Conservation (phyloP, 2,329 filamentous ascomycete genomes). For the Lojkania enalia region DNA sequence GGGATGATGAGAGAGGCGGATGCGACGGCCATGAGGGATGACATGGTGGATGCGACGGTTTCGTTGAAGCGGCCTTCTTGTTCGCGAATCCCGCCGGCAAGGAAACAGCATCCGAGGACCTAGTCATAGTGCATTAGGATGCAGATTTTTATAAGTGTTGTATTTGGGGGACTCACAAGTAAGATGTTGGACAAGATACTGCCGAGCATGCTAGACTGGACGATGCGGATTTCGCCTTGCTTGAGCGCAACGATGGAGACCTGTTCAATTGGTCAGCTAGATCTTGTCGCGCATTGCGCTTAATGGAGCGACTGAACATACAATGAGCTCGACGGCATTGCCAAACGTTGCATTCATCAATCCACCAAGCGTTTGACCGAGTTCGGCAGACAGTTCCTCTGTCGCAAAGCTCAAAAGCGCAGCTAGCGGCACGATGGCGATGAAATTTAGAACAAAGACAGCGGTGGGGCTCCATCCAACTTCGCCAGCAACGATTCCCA, state of each 20-base stretch:
- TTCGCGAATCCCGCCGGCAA: constrained; percentile 52
- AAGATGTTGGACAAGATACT: constrained; percentile 94
- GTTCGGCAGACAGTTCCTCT: constrained; percentile 71
- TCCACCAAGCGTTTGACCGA: constrained; percentile 75
- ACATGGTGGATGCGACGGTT: constrained; percentile 78
- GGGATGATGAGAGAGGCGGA: constrained; percentile 58
- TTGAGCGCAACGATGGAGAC: constrained; percentile 89
- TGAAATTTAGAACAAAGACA: constrained; percentile 77
- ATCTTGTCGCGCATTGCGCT: constrained; percentile 5
- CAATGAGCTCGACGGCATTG: constrained; percentile 79
- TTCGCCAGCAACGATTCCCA: constrained; percentile 70
- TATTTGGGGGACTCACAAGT: constrained; percentile 63
- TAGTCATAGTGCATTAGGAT: constrained; percentile 56
- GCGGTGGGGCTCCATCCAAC: constrained; percentile 66
- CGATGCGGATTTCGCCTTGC: constrained; percentile 86
- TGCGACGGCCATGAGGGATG: constrained; percentile 61
- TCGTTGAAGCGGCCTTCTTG: constrained; percentile 64
- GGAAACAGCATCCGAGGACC: constrained; percentile 58
- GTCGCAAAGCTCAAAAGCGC: constrained; percentile 76
- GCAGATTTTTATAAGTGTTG: constrained; percentile 57
- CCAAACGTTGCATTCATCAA: constrained; percentile 77
- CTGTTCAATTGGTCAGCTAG: constrained; percentile 50
- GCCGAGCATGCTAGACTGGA: constrained; percentile 97
- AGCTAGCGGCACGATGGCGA: constrained; percentile 77
- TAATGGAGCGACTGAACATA: constrained; percentile 35